These are phyloP conservation scores for Aeschynomene evenia DNA, from an alignment of 306 rosid genomes.

Conservation along the genomic window DNA sequence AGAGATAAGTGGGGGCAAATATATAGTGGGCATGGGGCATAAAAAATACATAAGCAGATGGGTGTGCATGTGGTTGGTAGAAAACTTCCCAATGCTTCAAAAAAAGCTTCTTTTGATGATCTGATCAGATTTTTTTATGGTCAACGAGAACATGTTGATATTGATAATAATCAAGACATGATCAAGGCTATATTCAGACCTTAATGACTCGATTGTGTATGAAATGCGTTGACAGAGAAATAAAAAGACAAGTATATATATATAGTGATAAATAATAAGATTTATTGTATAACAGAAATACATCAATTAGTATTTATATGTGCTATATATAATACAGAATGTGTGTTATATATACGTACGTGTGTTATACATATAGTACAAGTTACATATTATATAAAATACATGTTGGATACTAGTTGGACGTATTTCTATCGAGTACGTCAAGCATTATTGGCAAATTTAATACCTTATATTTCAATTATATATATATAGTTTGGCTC, in stretches of 20 bases:
- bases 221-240: slow-evolving; percentile 9
- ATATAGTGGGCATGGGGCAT: background rate
- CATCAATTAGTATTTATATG: too few relatives aligned
- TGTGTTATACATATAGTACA: too few relatives aligned
- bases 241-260: too few relatives aligned
- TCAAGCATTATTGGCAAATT: too few relatives aligned
- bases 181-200: background rate
- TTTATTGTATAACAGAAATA: too few relatives aligned
- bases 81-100: background rate
- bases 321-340: too few relatives aligned
- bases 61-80: background rate
- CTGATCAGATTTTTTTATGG: background rate
- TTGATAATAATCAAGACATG: background rate
- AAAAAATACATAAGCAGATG: background rate
- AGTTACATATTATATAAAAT: too few relatives aligned
- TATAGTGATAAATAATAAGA: background rate
- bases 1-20: background rate
- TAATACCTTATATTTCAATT: too few relatives aligned
- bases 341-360: too few relatives aligned
- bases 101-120: background rate
- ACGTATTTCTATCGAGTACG: too few relatives aligned
- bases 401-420: too few relatives aligned
- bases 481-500: too few relatives aligned
- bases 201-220: background rate
- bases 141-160: slow-evolving; percentile 18